Evolutionary conservation across 164 flowering plant species (phyloP).

Genomic region (Tinospora cordifolia): DNA sequence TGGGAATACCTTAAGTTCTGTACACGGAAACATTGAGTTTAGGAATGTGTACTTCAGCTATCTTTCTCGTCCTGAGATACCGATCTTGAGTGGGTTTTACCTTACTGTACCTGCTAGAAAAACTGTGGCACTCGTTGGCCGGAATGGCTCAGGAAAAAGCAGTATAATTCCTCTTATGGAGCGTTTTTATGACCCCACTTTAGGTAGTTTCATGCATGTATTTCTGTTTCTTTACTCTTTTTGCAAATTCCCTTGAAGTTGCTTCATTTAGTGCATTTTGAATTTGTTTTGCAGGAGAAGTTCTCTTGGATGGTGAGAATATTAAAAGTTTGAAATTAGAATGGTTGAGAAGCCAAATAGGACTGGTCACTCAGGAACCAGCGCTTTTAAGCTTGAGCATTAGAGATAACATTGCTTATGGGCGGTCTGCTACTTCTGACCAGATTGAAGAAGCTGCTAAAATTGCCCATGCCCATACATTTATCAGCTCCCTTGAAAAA

Average conservation of each 20-base stretch:
- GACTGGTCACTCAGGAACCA: conserved; percentile 95
- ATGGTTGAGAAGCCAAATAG: conserved; percentile 93
- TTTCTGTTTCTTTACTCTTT: background rate
- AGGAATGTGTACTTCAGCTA: conserved; percentile 96
- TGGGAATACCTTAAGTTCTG: conserved; percentile 49
- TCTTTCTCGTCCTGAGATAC: conserved; percentile 93
- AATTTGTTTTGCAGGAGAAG: conserved; percentile 68
- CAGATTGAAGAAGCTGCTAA: conserved; percentile 98
- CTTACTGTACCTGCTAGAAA: conserved; percentile 91
- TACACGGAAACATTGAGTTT: conserved; percentile 94
- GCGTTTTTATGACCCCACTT: conserved; percentile 94
- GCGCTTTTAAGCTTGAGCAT: conserved; percentile 95
- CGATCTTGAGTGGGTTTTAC: conserved; percentile 91
- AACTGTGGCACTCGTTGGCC: conserved; percentile 94
- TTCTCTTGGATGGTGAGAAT: conserved; percentile 92
- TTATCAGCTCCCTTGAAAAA: conserved; percentile 82
- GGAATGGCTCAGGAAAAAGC: conserved; percentile 98
- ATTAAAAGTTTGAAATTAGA: conserved; percentile 79
- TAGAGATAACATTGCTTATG: conserved; percentile 92
- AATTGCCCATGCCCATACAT: conserved; percentile 93
- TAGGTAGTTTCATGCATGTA: conserved; percentile 46
- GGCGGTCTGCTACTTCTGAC: conserved; percentile 67
- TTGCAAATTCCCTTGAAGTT: background rate
- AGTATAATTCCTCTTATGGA: conserved; percentile 98
- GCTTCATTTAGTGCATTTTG: conserved; percentile 6